Evolutionary conservation across 2,329 filamentous ascomycete genomes (phyloP).

Genomic region (Monosporascus sp.): DNA sequence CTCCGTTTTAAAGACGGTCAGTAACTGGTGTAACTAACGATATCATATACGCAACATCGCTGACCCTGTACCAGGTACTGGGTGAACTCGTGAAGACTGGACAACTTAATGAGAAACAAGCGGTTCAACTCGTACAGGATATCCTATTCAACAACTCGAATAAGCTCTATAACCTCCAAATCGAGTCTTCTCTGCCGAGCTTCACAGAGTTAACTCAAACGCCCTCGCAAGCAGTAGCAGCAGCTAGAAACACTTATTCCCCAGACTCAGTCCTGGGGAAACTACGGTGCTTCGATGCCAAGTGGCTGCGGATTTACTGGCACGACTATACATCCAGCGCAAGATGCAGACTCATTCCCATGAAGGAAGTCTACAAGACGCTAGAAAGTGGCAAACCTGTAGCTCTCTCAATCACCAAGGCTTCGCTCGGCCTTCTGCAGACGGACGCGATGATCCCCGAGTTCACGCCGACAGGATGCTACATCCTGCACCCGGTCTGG

Average conservation of each 20-base stretch:
- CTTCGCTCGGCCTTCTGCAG: constrained; percentile 61
- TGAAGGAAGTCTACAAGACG: constrained; percentile 46
- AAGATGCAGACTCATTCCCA: constrained; percentile 62
- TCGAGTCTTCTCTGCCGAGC: constrained; percentile 30
- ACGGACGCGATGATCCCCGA: constrained; percentile 54
- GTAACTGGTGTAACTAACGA: constrained; percentile 10
- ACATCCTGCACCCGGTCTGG: constrained; percentile 61
- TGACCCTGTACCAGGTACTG: constrained; percentile 41
- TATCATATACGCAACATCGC: background rate
- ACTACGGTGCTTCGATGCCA: constrained; percentile 35
- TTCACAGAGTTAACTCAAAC: constrained; percentile 18
- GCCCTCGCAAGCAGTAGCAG: background rate
- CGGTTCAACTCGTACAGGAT: constrained; percentile 57
- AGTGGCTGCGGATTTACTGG: constrained; percentile 72
- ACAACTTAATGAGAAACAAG: constrained; percentile 56
- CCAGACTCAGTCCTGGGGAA: constrained; percentile 19
- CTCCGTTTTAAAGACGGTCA: constrained; percentile 61
- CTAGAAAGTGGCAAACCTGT: constrained; percentile 39
- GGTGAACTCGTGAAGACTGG: constrained; percentile 59
- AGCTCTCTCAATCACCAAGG: constrained; percentile 57
- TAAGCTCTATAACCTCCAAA: constrained; percentile 60
- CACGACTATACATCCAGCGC: constrained; percentile 69
- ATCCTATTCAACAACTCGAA: constrained; percentile 76
- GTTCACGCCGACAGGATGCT: constrained; percentile 56
- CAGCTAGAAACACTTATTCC: constrained; percentile 31